These are phyloP conservation scores for Hemileccinum impolitum DNA, from an alignment of 768 basidiomycete species.

Conservation along the genomic window DNA sequence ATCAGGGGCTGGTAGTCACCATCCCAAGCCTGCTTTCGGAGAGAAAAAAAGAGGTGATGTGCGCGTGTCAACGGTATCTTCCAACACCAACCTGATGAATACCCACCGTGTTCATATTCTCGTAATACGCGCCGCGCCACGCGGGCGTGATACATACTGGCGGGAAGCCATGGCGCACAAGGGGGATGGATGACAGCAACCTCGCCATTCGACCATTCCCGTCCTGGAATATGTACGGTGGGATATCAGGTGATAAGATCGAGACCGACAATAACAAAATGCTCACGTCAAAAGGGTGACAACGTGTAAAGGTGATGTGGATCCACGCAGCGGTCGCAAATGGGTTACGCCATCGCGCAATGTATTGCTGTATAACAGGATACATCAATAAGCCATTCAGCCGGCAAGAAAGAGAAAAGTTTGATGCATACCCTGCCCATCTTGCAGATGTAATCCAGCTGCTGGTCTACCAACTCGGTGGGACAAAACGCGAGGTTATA, in stretches of 20 bases:
- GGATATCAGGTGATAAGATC: background rate
- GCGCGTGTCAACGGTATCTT: background rate
- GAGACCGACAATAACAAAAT: background rate
- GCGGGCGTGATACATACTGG: slow-evolving; percentile 28
- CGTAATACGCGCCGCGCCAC: slow-evolving; percentile 25
- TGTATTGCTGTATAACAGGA: slow-evolving; percentile 29
- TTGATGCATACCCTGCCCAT: slow-evolving; percentile 28
- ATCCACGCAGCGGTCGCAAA: slow-evolving; percentile 37
- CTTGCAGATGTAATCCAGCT: slow-evolving; percentile 34
- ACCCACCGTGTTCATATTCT: slow-evolving; percentile 33
- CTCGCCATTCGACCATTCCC: slow-evolving; percentile 36
- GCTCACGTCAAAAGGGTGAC: slow-evolving; percentile 35
- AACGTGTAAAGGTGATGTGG: slow-evolving; percentile 33
- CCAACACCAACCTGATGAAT: background rate
- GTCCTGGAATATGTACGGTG: slow-evolving; percentile 16
- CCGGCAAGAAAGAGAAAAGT: background rate
- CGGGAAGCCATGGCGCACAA: slow-evolving; percentile 32
- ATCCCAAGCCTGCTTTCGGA: slow-evolving; percentile 29
- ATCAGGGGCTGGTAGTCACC: slow-evolving; percentile 33
- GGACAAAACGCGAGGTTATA: slow-evolving; percentile 35
- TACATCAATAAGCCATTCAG: background rate
- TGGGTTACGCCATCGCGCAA: slow-evolving; percentile 35
- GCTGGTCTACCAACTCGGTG: slow-evolving; percentile 28
- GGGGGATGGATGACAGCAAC: slow-evolving; percentile 33
- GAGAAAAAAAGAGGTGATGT: background rate